A percentile compares a stretch with the other conserved stretches of the same genome.
These are phyloP conservation scores for Helotiales sp. DNA, from an alignment of 2,329 filamentous ascomycete genomes.

Conservation along the genomic window DNA sequence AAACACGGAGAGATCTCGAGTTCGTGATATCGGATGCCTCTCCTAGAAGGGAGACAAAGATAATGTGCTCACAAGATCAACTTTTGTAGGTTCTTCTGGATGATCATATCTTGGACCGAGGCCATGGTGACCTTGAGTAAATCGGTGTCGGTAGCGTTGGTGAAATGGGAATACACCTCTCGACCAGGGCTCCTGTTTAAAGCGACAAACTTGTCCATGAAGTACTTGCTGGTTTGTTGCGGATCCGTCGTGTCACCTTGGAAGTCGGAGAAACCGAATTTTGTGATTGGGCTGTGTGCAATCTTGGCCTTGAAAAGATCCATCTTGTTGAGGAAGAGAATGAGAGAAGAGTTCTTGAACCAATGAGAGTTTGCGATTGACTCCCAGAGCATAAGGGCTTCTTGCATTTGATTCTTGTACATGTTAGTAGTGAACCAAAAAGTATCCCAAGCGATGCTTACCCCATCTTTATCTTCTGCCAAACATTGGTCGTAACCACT, in stretches of 20 bases:
- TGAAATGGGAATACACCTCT: slow-evolving; percentile 60
- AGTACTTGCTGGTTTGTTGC: slow-evolving; percentile 76
- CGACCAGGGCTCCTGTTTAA: slow-evolving; percentile 64
- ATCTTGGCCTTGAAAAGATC: slow-evolving; percentile 82
- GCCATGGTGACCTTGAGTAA: slow-evolving; percentile 84
- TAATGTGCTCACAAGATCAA: slow-evolving; percentile 54
- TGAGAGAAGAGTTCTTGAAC: slow-evolving; percentile 80
- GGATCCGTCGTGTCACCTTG: slow-evolving; percentile 69
- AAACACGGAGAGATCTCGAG: background rate
- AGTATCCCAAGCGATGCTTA: slow-evolving; percentile 48
- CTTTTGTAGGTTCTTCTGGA: slow-evolving; percentile 79
- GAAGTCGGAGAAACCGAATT: slow-evolving; percentile 78
- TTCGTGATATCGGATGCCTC: slow-evolving; percentile 1
- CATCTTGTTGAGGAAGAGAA: slow-evolving; percentile 86
- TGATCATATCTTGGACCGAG: slow-evolving; percentile 85
- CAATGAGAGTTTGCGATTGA: slow-evolving; percentile 84
- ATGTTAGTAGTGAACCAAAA: background rate
- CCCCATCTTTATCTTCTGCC: slow-evolving; percentile 93
- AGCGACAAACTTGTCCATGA: slow-evolving; percentile 77
- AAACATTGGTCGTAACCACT: slow-evolving; percentile 96
- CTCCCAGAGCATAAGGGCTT: slow-evolving; percentile 84
- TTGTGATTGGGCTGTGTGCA: slow-evolving; percentile 66
- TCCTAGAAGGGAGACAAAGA: background rate
- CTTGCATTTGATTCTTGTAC: slow-evolving; percentile 85
- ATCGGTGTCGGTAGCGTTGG: slow-evolving; percentile 66